These are phyloP conservation scores for Pestalotiopsis sp. DNA, from an alignment of 2,329 filamentous ascomycete species.

Conservation along the genomic window DNA sequence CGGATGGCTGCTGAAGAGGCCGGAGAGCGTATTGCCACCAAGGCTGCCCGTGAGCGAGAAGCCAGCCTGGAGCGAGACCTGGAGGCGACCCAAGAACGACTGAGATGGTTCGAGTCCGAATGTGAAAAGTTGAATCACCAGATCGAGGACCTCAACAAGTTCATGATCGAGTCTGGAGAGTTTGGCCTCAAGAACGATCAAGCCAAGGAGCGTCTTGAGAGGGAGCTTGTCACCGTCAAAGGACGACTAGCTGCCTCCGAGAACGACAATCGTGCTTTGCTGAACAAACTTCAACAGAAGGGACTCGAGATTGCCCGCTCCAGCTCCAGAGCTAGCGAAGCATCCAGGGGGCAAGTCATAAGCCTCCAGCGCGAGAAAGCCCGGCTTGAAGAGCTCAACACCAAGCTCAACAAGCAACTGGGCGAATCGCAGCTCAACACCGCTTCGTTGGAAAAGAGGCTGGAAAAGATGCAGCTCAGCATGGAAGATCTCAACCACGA, in stretches of 20 bases:
- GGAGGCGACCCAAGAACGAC: conserved; percentile 74
- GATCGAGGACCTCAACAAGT: conserved; percentile 82
- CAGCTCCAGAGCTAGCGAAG: conserved; percentile 82
- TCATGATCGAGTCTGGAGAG: conserved; percentile 86
- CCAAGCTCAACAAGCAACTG: conserved; percentile 79
- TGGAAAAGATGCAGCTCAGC: conserved; percentile 86
- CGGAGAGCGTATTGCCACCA: conserved; percentile 78
- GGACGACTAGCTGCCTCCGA: conserved; percentile 89
- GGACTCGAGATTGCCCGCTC: conserved; percentile 94
- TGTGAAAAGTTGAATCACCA: conserved; percentile 75
- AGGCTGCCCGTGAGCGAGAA: conserved; percentile 79
- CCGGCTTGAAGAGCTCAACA: conserved; percentile 80
- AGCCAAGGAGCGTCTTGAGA: conserved; percentile 88
- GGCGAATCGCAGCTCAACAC: conserved; percentile 83
- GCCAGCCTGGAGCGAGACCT: conserved; percentile 77
- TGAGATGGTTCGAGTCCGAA: conserved; percentile 80
- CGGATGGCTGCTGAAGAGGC: conserved; percentile 80
- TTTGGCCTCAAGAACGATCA: conserved; percentile 91
- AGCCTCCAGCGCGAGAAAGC: conserved; percentile 82
- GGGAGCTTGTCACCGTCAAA: conserved; percentile 88
- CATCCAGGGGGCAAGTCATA: conserved; percentile 74
- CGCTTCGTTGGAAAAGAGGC: conserved; percentile 86
- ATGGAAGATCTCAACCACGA: conserved; percentile 94
- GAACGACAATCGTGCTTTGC: conserved; percentile 91
- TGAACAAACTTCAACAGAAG: conserved; percentile 98